A percentile compares a stretch with the other conserved stretches of the same genome.
Evolutionary conservation across 768 basidiomycete species (phyloP).

Genomic region (Podaxis carcinomalis): DNA sequence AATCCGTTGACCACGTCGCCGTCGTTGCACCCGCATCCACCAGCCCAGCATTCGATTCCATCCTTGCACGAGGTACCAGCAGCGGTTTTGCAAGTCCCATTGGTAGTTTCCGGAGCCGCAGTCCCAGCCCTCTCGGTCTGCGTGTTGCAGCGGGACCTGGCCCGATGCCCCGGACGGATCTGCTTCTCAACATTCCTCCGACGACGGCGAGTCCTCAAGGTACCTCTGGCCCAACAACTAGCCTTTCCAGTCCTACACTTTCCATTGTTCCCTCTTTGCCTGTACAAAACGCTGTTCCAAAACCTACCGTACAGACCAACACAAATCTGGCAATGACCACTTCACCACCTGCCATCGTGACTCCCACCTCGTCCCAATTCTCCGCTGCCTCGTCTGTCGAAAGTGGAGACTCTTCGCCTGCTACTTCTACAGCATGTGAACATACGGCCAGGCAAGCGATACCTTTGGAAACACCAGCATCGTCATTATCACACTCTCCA

Average conservation of each 20-base stretch:
- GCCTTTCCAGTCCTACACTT: constrained; percentile 3
- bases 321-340: not conserved
- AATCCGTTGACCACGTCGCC: constrained; percentile 53
- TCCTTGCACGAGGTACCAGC: constrained; percentile 19
- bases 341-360: constrained; percentile 22
- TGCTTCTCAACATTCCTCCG: constrained; percentile 46
- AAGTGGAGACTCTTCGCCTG: constrained; percentile 11
- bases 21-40: constrained; percentile 51
- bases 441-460: not conserved
- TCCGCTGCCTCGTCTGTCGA: constrained; percentile 22
- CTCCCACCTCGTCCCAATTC: constrained; percentile 48
- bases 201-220: constrained; percentile 1
- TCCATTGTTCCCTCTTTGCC: not conserved
- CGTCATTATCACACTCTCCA: constrained; percentile 2
- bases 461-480: not conserved
- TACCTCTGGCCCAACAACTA: constrained; percentile 11
- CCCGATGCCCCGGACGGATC: constrained; percentile 32
- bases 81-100: constrained; percentile 68
- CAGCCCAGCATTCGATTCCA: constrained; percentile 11
- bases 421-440: constrained; percentile 15
- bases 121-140: constrained; percentile 55
- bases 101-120: constrained; percentile 62
- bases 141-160: constrained; percentile 12
- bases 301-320: not conserved
- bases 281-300: not conserved